Conservation (phyloP, 129 eudicot genomes). For the Oenanthe sinensis region DNA sequence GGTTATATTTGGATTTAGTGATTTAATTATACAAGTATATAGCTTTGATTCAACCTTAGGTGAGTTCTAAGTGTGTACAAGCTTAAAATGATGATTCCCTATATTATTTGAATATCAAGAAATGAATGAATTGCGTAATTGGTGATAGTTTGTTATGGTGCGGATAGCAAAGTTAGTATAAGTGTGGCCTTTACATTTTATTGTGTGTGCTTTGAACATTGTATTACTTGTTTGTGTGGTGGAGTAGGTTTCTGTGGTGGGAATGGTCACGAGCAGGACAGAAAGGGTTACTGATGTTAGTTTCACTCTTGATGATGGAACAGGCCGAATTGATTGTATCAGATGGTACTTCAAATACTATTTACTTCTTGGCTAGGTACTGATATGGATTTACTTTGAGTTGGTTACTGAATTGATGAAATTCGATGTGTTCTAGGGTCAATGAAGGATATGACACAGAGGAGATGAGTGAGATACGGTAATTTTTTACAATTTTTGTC, state of each 20-base stretch:
- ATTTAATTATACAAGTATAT: background rate
- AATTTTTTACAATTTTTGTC: constrained; percentile 13
- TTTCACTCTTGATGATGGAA: constrained; percentile 80
- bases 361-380: background rate
- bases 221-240: background rate
- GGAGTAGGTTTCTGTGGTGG: constrained; percentile 71
- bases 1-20: background rate
- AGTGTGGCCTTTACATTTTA: background rate
- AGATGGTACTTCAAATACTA: constrained; percentile 43
- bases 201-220: background rate
- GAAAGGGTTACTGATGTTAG: constrained; percentile 69
- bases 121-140: background rate
- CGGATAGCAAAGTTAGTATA: background rate
- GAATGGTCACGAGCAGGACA: constrained; percentile 48
- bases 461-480: constrained; percentile 63
- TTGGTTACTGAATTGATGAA: background rate
- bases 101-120: background rate
- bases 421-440: constrained; percentile 41
- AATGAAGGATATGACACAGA: constrained; percentile 62
- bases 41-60: no score
- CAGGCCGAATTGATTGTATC: constrained; percentile 65
- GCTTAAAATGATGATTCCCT: background rate
- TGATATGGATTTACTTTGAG: background rate
- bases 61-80: background rate
- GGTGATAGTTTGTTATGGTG: background rate